Evolutionary conservation across 2,329 filamentous ascomycete species (phyloP), one percentile per base, ranked within the genome.

Genomic region (Paracamarosporium sp.): DNA sequence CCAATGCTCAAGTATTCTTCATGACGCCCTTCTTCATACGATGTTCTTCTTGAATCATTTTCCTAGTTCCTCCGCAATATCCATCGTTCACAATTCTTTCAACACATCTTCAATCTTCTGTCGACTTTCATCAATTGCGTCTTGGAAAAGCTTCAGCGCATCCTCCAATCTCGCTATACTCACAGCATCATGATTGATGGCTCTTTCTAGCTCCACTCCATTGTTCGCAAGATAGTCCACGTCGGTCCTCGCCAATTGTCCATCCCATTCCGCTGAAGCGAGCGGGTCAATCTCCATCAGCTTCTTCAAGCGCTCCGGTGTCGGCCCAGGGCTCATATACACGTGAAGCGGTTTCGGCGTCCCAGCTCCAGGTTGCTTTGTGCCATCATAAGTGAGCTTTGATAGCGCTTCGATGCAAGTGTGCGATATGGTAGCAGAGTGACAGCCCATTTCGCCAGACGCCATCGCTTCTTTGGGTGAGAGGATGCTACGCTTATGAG

Each of bases 221-320:
- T 75, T 74, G 48, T 83, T 73, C 5, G 78, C 78, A 13, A 84
- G 76, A 56, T 82, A 84, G 61, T 84, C 80, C 1, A 80, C 68
- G 20, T 78, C 72, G 1, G 76, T 79, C 27, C 70, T 70, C 0
- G 76, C 76, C 13, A 79, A 60, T 56, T 76, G 77, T 31, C 77
- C 78, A 38, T 81, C 76, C 73, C 73, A 79, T 17, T 68, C 64
- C 3, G 74, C 61, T 2, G 66, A 72, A 0, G 70, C 73, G 28
- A 83, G 70, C 0, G 80, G 78, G 59, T 83, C 80, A 12, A 73
- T 70, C 13, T 59, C 67, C 0, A 71, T 66, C 5, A 81, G 65
- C 56, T 76, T 75, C 59, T 67, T 63, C 15, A 79, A 67, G 17
- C 78, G 64, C 50, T 70, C 61, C 6, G 78, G 67, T 8, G 74